These are phyloP conservation scores for Rhynchosporium graminicola DNA, from an alignment of 2,329 filamentous ascomycete species.

Conservation along the genomic window DNA sequence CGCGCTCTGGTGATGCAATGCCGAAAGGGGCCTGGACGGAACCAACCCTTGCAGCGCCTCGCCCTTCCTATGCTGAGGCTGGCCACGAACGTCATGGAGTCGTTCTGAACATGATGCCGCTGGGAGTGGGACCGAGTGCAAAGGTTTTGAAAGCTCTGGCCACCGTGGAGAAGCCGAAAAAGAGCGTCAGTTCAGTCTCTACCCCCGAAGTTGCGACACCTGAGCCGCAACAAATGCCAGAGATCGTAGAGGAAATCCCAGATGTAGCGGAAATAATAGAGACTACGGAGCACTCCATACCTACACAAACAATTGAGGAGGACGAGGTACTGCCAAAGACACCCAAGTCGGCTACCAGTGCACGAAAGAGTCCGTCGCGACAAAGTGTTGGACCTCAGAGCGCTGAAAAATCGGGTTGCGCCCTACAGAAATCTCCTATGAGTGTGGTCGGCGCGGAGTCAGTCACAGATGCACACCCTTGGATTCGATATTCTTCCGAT, in stretches of 20 bases:
- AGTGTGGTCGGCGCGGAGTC: background rate
- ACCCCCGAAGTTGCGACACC: slow-evolving; percentile 35
- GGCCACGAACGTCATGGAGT: slow-evolving; percentile 75
- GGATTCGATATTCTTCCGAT: slow-evolving; percentile 8
- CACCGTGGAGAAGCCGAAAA: slow-evolving; percentile 24
- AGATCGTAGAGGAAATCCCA: slow-evolving; percentile 7
- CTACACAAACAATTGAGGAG: slow-evolving; percentile 11
- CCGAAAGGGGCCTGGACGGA: slow-evolving; percentile 52
- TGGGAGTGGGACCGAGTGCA: slow-evolving; percentile 69
- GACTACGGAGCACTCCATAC: background rate
- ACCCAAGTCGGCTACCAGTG: slow-evolving; percentile 25
- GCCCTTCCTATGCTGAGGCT: slow-evolving; percentile 73
- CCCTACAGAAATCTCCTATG: slow-evolving; percentile 25
- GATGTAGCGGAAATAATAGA: slow-evolving; percentile 8
- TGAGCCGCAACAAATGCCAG: slow-evolving; percentile 26
- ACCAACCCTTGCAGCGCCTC: slow-evolving; percentile 53
- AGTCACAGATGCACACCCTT: slow-evolving; percentile 16
- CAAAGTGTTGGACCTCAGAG: slow-evolving; percentile 23
- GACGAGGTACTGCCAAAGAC: slow-evolving; percentile 15
- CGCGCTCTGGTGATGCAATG: slow-evolving; percentile 26
- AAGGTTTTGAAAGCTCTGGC: slow-evolving; percentile 45
- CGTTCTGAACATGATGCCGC: slow-evolving; percentile 78
- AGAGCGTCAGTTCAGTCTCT: slow-evolving; percentile 31
- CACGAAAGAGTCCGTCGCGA: slow-evolving; percentile 26
- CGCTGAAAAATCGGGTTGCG: slow-evolving; percentile 23